Base-by-base conservation (phyloP, 2,329 filamentous ascomycete species). In the Fusarium papillatum region DNA sequence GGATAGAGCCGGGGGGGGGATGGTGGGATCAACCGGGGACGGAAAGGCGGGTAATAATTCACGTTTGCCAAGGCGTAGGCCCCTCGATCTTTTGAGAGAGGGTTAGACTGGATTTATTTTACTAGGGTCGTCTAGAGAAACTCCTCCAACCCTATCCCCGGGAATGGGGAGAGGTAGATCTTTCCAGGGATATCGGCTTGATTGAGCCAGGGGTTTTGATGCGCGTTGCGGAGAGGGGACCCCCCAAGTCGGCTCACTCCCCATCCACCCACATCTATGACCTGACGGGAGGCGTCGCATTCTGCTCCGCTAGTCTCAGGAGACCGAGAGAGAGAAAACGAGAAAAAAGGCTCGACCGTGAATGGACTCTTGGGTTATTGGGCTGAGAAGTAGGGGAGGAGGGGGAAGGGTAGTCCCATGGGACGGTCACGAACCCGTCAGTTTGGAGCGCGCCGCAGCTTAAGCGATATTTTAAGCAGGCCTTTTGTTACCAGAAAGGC, bases 11-110 rank as follows among this genome's bases (percentile, higher is more conserved):
- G 72, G 75, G 72, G 64, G 76, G 71, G 62, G 26, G 26, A 67
- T 72, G 67, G 74, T 70, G 71, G 71, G 73, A 77, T 79, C 71
- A 75, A 48, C 66, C 65, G 66, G 72, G 64, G 64, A 66, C 68
- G 72, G 76, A 71, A 71, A 79, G 74, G 69, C 77, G 78, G 76
- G 60, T 48, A 67, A 75, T 64, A 67, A 75, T 64, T 73, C 60
- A 66, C 64, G 24, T 55, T 29, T 29, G 26, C 41, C 17, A 29
- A 31, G 43, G 24, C 34, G 34, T 36, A 36, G 34, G 34, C 14
- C 34, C 34, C 29, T 34, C 50, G 50, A 55, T 61, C 70, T 36
- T 36, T 14, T 14, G 34, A 36, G 34, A 36, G 34, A 14, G 34
- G 34, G 34, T 36, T 36, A 36, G 34, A 36, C 34, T 36, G 38